Conservation (phyloP, 1,284 basidiomycete species). For the Cronartium quercuum region DNA sequence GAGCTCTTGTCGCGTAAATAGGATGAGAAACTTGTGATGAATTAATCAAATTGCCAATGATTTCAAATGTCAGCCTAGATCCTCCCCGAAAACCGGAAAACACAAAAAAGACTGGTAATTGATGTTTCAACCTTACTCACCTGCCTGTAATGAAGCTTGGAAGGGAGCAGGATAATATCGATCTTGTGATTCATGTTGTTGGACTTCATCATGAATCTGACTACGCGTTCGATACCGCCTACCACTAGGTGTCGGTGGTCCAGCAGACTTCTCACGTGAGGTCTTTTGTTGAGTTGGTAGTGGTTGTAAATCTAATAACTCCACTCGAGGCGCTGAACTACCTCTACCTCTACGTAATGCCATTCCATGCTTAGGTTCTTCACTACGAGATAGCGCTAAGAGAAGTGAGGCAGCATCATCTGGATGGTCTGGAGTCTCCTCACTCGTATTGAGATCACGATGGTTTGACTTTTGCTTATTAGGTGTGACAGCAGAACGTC, state of each 20-base stretch:
- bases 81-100: no score
- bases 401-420: conserved; percentile 38
- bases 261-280: background rate
- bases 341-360: conserved; percentile 29
- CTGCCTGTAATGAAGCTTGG: background rate
- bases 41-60: background rate
- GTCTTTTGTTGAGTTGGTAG: background rate
- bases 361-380: conserved; percentile 29
- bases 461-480: no score
- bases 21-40: background rate
- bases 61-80: background rate
- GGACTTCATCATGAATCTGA: conserved; percentile 23
- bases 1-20: background rate
- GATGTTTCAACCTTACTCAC: background rate
- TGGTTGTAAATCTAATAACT: background rate
- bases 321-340: background rate
- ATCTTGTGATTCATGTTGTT: background rate
- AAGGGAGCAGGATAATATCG: background rate
- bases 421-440: background rate
- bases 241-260: conserved; percentile 16
- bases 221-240: conserved; percentile 26
- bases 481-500: no score
- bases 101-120: no score
- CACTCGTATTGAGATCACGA: no score
- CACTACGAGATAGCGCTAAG: conserved; percentile 29